These are phyloP conservation scores for Oryza punctata DNA, from an alignment of 176 grass and related monocot species.

Conservation along the genomic window DNA sequence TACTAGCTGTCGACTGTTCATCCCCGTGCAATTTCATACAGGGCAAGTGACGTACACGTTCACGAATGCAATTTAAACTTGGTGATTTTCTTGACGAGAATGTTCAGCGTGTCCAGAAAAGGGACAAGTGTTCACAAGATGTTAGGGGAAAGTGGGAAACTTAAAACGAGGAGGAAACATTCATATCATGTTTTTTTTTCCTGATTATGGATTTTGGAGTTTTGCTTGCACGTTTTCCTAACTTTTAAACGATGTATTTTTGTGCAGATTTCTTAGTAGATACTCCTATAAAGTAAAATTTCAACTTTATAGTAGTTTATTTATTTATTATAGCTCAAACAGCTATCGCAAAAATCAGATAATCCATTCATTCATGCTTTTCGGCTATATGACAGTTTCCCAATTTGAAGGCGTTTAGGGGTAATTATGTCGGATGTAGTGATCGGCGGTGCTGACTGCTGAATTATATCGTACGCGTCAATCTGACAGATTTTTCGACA, in stretches of 20 bases:
- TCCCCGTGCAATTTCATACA: not conserved
- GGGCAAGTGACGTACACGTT: slow-evolving; percentile 8
- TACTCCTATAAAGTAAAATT: no score
- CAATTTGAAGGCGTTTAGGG: not conserved
- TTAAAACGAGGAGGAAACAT: no score
- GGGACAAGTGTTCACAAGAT: not conserved
- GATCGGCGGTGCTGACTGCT: not conserved
- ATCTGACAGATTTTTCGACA: not conserved
- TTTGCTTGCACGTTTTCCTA: no score
- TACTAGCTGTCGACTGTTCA: not conserved
- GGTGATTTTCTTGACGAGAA: not conserved
- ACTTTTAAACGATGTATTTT: no score
- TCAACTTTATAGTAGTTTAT: no score
- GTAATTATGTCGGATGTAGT: not conserved
- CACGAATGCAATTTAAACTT: not conserved
- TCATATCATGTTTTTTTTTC: no score
- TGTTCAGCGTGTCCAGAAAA: not conserved
- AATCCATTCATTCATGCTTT: no score
- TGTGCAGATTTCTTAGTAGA: no score
- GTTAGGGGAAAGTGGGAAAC: not conserved
- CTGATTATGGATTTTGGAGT: no score
- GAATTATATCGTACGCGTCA: not conserved
- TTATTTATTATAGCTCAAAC: no score
- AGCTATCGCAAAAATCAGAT: no score
- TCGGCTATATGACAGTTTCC: not conserved